Evolutionary conservation across 257 asterid genomes (phyloP), one percentile per base, ranked within the genome.

Genomic region (Gynochthodes officinalis): DNA sequence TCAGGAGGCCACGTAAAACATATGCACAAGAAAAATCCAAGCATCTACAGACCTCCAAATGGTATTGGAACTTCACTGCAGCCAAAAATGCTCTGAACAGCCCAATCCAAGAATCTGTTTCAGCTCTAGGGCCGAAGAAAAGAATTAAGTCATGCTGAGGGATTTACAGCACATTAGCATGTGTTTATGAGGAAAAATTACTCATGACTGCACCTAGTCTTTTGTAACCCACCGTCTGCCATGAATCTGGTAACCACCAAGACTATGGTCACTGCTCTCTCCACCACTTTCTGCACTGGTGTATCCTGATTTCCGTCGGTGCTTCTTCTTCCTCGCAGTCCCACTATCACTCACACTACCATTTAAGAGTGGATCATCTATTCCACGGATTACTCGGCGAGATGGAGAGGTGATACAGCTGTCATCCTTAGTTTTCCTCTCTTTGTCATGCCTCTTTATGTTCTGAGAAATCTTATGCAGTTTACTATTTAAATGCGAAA

Each of bases 231-330:
- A 92, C 78, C 98, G 85, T 49, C 89, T 85, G 66, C 98, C 98
- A 43, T 77, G 88, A 76, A 90, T 87, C 77, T 84, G 89, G 76
- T 82, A 84, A 11, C 88, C 89, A 19, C 93, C 89, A 59, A 79
- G 86, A 19, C 77, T 79, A 79, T 65, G 84, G 73, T 89, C 96
- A 7, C 83, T 86, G 75, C 98, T 90, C 74, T 92, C 97, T 7
- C 89, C 90, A 21, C 98, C 96, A 70, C 97, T 91, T 69, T 93
- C 99, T 69, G 92, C 94, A 71, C 99, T 92, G 23, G 91, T 87
- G 63, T 92, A 87, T 27, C 96, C 99, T 2, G 95, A 85, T 71
- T 82, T 92, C 33, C 81, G 77, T 16, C 89, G 87, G 55, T 90
- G 92, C 75, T 86, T 94, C 86, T 90, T 94, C 77, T 88, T 91